Conservation (phyloP, 148 eudicot species). For the Chenopodium berlandieri region DNA sequence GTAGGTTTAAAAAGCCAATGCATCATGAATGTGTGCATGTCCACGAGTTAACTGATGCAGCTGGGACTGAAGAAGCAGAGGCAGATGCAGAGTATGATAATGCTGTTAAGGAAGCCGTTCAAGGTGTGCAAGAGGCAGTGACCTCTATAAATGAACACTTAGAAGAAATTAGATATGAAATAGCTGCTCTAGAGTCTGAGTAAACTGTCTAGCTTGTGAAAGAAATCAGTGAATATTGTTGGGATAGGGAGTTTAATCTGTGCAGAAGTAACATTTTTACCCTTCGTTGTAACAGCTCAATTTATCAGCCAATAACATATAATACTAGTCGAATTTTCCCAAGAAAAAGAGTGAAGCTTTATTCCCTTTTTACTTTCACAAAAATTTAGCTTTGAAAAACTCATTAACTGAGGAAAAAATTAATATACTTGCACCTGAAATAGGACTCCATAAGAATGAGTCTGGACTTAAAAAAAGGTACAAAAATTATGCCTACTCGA, state of each 20-base stretch:
- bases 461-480: too few species aligned
- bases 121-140: constrained; percentile 87
- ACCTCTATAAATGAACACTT: constrained; percentile 67
- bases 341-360: too few species aligned
- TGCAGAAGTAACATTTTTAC: background rate
- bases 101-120: constrained; percentile 80
- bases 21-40: constrained; percentile 90
- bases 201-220: constrained; percentile 12
- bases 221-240: too few species aligned
- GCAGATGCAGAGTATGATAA: constrained; percentile 92
- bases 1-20: constrained; percentile 56
- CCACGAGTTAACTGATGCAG: constrained; percentile 84
- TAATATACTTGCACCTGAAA: too few species aligned
- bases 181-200: constrained; percentile 62
- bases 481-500: too few species aligned
- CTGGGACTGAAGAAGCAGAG: constrained; percentile 96
- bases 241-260: background rate
- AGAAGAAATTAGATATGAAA: constrained; percentile 64
- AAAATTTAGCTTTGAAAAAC: too few species aligned
- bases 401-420: too few species aligned
- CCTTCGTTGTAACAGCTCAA: background rate
- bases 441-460: too few species aligned
- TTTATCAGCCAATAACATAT: background rate
- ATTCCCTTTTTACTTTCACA: too few species aligned
- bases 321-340: too few species aligned